Conservation (phyloP, 495 filamentous ascomycete genomes). For the Collariella sp. region DNA sequence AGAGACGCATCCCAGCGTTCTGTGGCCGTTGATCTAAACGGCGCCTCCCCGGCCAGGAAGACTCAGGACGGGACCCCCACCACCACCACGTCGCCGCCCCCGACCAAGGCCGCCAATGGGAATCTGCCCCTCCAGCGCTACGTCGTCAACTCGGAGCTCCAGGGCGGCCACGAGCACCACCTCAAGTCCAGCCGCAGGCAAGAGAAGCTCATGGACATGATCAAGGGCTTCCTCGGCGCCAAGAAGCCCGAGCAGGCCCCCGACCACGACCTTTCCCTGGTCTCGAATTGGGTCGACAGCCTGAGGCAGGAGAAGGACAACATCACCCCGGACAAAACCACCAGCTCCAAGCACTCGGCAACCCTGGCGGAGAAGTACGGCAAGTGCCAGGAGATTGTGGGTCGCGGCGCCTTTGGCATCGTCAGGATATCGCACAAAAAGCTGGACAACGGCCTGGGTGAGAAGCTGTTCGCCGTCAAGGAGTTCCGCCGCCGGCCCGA, state of each 20-base stretch:
- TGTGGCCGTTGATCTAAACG: slow-evolving; percentile 14
- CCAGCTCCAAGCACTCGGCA: slow-evolving; percentile 64
- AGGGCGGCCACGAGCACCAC: slow-evolving; percentile 72
- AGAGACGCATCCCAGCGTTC: slow-evolving; percentile 29
- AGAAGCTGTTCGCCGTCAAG: slow-evolving; percentile 96
- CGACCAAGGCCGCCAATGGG: slow-evolving; percentile 19
- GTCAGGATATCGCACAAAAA: slow-evolving; percentile 98
- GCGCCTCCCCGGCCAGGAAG: slow-evolving; percentile 11
- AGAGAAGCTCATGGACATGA: slow-evolving; percentile 90
- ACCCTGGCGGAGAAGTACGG: slow-evolving; percentile 94
- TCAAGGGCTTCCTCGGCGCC: slow-evolving; percentile 72
- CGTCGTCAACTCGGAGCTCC: slow-evolving; percentile 30
- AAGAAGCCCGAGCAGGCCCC: slow-evolving; percentile 64
- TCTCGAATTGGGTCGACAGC: slow-evolving; percentile 94
- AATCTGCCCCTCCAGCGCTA: slow-evolving; percentile 35
- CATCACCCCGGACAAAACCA: slow-evolving; percentile 60
- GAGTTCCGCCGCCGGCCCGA: slow-evolving; percentile 92
- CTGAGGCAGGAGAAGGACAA: slow-evolving; percentile 79
- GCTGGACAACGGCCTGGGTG: slow-evolving; percentile 68
- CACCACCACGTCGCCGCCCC: slow-evolving; percentile 13
- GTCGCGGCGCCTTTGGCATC: slow-evolving; percentile 95
- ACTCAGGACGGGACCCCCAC: background rate
- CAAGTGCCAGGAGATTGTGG: slow-evolving; percentile 96
- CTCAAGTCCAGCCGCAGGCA: slow-evolving; percentile 82
- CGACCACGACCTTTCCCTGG: slow-evolving; percentile 81